Evolutionary conservation across 1,284 basidiomycete genomes (phyloP).

Genomic region (Exobasidium cylindrosporum): DNA sequence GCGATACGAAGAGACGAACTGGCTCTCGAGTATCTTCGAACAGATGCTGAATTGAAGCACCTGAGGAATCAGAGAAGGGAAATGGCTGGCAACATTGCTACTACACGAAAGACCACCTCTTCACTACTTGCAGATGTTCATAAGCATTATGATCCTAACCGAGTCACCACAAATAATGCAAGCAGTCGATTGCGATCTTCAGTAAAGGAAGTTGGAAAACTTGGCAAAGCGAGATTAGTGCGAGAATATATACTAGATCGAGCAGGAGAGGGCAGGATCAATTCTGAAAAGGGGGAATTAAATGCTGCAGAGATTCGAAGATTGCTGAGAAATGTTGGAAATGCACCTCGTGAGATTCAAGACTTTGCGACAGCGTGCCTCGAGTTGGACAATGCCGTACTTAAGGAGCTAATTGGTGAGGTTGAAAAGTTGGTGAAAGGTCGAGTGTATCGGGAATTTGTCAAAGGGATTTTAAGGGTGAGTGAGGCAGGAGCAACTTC

Average conservation of each 20-base stretch:
- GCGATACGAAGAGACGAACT: background rate
- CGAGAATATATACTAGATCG: background rate
- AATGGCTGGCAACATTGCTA: background rate
- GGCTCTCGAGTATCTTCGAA: background rate
- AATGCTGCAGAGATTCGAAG: background rate
- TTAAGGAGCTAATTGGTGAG: background rate
- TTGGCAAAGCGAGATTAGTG: background rate
- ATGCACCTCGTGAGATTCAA: background rate
- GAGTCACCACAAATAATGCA: too few relatives aligned
- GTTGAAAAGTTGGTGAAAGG: background rate
- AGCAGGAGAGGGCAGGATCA: background rate
- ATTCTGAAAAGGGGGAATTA: background rate
- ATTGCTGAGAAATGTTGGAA: background rate
- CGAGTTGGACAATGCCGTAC: background rate
- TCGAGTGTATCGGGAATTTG: conserved; percentile 1
- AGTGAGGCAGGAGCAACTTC: too few relatives aligned
- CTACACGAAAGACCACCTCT: too few relatives aligned
- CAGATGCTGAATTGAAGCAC: background rate
- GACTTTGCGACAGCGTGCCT: background rate
- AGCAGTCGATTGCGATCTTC: background rate
- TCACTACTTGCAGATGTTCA: too few relatives aligned
- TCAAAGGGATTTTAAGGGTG: conserved; percentile 9
- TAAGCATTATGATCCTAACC: too few relatives aligned
- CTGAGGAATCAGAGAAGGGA: background rate
- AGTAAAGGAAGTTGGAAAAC: background rate